Evolutionary conservation across 1,139 yeast genomes (phyloP), one percentile per base, ranked within the genome.

Genomic region (Debaryomyces coudertii): DNA sequence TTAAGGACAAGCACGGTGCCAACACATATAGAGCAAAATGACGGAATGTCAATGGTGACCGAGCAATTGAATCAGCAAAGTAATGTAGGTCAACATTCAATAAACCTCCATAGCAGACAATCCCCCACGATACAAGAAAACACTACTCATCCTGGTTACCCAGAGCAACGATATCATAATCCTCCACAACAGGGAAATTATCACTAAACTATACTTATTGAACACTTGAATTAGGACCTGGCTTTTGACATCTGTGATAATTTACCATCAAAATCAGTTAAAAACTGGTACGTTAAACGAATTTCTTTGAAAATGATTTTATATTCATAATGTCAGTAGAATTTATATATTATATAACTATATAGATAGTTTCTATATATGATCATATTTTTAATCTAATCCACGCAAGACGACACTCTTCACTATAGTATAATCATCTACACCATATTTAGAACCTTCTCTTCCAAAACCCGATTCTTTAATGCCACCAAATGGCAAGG

Each of bases 401-500:
- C 52, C 56, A 44, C 57, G 67, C 14, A 66, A 34, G 11, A 65
- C 68, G 28, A 64, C 48, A 31, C 66, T 55, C 44, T 67, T 67
- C 36, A 71, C 57, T 8, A 69, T 60, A 23, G 67, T 57, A 53
- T 74, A 74, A 54, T 74, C 79, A 31, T 71, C 73, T 41, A 73
- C 51, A 18, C 79, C 80, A 54, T 59, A 72, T 48, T 65, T 64
- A 1, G 79, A 73, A 2, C 79, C 79, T 56, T 75, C 80, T 60
- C 79, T 71, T 22, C 80, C 80, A 49, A 73, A 73, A 0, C 80
- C 80, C 27, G 77, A 71, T 40, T 71, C 68, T 28, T 66, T 69
- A 34, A 74, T 57, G 20, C 80, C 80, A 14, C 80, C 80, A 52
- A 75, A 75, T 14, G 80, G 79, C 47, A 74, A 58, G 3, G 79